A percentile compares a stretch with the other conserved stretches of the same genome.
Conservation (phyloP, 2,329 filamentous ascomycete species). For the Fusarium albidum region DNA sequence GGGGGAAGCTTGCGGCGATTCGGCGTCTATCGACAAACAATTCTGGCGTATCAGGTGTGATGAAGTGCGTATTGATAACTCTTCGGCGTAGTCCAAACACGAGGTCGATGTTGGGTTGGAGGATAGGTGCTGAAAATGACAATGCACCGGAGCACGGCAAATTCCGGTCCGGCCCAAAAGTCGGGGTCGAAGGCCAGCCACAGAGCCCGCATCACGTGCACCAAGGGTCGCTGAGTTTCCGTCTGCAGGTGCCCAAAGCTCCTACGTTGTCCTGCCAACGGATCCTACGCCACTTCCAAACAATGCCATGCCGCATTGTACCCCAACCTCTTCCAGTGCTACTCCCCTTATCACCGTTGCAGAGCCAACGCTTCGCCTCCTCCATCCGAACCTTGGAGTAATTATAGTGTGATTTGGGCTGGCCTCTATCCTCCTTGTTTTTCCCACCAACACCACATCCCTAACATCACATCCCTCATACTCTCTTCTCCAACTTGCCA, state of each 20-base stretch:
- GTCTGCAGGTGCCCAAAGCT: neutral
- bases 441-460: neutral
- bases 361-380: conserved; percentile 25
- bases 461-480: conserved; percentile 3
- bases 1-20: conserved; percentile 34
- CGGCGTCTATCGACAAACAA: conserved; percentile 32
- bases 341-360: conserved; percentile 29
- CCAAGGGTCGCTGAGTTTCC: neutral
- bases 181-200: conserved; percentile 15
- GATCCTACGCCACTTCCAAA: conserved; percentile 28
- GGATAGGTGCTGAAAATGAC: conserved; percentile 46
- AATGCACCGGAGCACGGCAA: conserved; percentile 40
- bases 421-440: conserved; percentile 27
- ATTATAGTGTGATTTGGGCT: conserved; percentile 31
- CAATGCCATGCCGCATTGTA: conserved; percentile 21
- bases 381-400: conserved; percentile 28
- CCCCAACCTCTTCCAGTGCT: conserved; percentile 8
- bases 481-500: conserved; percentile 4
- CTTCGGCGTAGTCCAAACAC: conserved; percentile 38
- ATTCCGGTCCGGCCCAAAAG: conserved; percentile 39
- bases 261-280: conserved; percentile 33
- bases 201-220: conserved; percentile 41
- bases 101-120: conserved; percentile 42
- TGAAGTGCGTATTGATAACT: conserved; percentile 41
- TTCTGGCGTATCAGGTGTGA: conserved; percentile 30